Evolutionary conservation across 495 filamentous ascomycete species (phyloP), one percentile per base, ranked within the genome.

Genomic region (Aspergillus bertholletiae): DNA sequence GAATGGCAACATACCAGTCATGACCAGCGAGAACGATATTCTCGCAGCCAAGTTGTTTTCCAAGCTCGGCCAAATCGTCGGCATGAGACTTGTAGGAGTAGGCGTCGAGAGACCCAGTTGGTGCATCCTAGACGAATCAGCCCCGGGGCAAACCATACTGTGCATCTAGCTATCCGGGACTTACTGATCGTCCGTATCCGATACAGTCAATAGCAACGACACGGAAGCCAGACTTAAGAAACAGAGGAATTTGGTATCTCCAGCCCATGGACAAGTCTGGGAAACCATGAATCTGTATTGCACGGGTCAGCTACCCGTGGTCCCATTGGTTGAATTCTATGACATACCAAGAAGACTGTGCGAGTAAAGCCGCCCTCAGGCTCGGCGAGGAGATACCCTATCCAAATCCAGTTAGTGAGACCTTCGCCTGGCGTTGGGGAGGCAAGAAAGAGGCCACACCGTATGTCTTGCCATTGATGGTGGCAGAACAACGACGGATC

Each of bases 301-400:
- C 30, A 26, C 21, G 26, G n/a, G 20, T 22, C 41, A 23, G 35
- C 7, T 17, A 32, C 21, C 20, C 2, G 22, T 12, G 23, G 22
- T 12, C 18, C 1, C 21, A 27, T 17, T n/a, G 35, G 6, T 5
- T 23, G 13, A 40, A 17, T 5, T 37, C 2, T n/a, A 39, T 37
- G 22, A 27, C 7, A 26, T 41, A 51, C 49, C 49, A 51, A 35
- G 13, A 51, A 34, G 35, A 51, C 23, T 7, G 49, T 51, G 2
- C 35, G 49, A 40, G 21, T 26, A 41, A 40, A 51, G 12, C 49
- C 35, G 2, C 15, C 49, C 34, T 24, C 27, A 3, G 49, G 49
- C 22, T 51, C 49, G 26, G 49, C 49, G 21, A 51, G 49, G 17
- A 51, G 35, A 26, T 50, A 50, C 15, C 48, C 48, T 50, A 50